These are phyloP conservation scores for Aspergillus proliferans DNA, from an alignment of 2,329 filamentous ascomycete species.

Conservation along the genomic window DNA sequence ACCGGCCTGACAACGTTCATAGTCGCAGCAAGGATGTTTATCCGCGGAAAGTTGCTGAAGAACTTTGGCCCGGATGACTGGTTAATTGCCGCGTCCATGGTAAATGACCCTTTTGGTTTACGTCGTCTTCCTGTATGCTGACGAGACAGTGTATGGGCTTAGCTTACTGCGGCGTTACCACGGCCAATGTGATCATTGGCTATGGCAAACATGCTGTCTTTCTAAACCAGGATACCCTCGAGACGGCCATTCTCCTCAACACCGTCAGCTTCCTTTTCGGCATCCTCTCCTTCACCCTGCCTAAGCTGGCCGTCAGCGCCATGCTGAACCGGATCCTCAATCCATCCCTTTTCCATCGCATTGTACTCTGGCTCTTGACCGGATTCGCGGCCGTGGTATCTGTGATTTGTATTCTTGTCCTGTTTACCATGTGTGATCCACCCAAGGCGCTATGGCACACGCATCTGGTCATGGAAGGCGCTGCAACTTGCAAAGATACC, in stretches of 20 bases:
- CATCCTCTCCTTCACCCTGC: conserved; percentile 23
- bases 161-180: conserved; percentile 20
- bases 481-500: conserved; percentile 30
- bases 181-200: conserved; percentile 31
- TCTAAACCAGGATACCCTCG: conserved; percentile 24
- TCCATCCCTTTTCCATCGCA: conserved; percentile 12
- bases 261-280: conserved; percentile 22
- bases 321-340: conserved; percentile 24
- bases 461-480: conserved; percentile 16
- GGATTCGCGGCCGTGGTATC: conserved; percentile 25
- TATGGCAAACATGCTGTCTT: conserved; percentile 36
- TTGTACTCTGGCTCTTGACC: conserved; percentile 23
- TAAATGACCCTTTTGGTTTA: conserved; percentile 9
- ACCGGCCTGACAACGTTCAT: conserved; percentile 26
- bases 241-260: conserved; percentile 19
- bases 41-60: conserved; percentile 23
- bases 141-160: conserved; percentile 8
- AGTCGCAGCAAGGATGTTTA: conserved; percentile 28
- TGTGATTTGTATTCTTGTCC: conserved; percentile 32
- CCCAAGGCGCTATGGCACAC: conserved; percentile 35
- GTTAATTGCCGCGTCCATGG: conserved; percentile 29
- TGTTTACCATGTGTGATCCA: conserved; percentile 42
- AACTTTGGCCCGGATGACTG: conserved; percentile 35
- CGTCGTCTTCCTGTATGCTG: neutral
- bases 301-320: conserved; percentile 23